Conservation (phyloP, 768 basidiomycete species). For the Crassisporium funariophilum region DNA sequence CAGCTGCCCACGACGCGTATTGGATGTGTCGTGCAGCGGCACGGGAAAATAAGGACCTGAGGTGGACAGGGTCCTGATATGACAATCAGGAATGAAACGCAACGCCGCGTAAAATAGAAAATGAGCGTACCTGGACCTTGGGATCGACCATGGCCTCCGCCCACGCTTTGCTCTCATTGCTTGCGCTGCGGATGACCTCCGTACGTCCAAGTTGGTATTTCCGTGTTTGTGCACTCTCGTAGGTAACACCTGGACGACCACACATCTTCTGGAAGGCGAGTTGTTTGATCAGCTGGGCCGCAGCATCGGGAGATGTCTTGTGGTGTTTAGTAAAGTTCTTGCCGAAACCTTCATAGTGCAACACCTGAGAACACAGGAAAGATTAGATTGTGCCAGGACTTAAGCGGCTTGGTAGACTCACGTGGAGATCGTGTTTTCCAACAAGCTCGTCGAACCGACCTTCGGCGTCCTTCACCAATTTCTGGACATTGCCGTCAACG, state of each 20-base stretch:
- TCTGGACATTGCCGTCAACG: slow-evolving; percentile 54
- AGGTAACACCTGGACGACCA: slow-evolving; percentile 75
- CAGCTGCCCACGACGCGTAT: slow-evolving; percentile 90
- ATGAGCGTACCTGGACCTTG: slow-evolving; percentile 46
- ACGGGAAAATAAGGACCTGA: slow-evolving; percentile 67
- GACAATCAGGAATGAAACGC: neutral
- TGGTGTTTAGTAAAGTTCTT: slow-evolving; percentile 82
- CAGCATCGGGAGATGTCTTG: slow-evolving; percentile 90
- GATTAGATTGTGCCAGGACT: too few species aligned
- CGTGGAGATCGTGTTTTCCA: slow-evolving; percentile 76
- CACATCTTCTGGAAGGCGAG: slow-evolving; percentile 91
- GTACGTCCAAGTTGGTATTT: slow-evolving; percentile 91
- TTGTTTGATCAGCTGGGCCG: slow-evolving; percentile 95
- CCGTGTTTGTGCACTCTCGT: slow-evolving; percentile 94
- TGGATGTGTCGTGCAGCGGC: slow-evolving; percentile 84
- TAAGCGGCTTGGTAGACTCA: slow-evolving; percentile 33
- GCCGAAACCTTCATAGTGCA: slow-evolving; percentile 89
- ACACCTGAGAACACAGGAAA: slow-evolving; percentile 43
- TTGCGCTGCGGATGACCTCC: slow-evolving; percentile 90
- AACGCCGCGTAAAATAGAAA: too few species aligned
- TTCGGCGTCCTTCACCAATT: slow-evolving; percentile 60
- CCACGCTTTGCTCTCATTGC: slow-evolving; percentile 82
- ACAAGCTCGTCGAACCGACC: slow-evolving; percentile 76
- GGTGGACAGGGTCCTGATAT: slow-evolving; percentile 37
- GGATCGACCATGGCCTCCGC: slow-evolving; percentile 84